Conservation (phyloP, 2,329 filamentous ascomycete species). For the Trichoderma polysporum region DNA sequence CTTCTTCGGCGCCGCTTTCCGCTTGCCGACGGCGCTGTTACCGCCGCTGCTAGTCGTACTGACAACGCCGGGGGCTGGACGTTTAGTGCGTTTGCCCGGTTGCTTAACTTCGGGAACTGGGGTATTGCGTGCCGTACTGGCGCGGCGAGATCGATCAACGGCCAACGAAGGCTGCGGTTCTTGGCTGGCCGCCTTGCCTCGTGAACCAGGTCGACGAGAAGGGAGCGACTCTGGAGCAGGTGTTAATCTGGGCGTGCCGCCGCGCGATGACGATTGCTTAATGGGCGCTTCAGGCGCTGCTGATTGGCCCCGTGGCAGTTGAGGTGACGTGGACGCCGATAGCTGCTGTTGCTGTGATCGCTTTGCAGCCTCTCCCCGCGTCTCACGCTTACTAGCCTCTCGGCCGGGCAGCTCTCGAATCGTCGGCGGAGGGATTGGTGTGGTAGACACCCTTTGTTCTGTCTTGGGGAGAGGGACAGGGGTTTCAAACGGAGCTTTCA, state of each 20-base stretch:
- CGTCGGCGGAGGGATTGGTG: conserved; percentile 33
- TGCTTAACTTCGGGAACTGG: conserved; percentile 50
- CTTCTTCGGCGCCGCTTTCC: conserved; percentile 67
- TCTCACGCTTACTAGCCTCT: conserved; percentile 44
- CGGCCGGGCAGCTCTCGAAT: conserved; percentile 29
- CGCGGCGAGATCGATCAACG: conserved; percentile 53
- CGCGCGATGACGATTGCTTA: conserved; percentile 36
- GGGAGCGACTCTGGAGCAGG: conserved; percentile 36
- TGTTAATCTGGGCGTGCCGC: conserved; percentile 37
- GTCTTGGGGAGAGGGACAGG: conserved; percentile 38
- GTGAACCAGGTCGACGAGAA: conserved; percentile 49
- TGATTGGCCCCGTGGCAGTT: conserved; percentile 28
- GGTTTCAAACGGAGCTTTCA: conserved; percentile 37
- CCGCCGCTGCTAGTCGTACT: conserved; percentile 61
- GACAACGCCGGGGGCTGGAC: conserved; percentile 71
- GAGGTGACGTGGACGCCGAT: conserved; percentile 22
- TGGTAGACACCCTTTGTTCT: conserved; percentile 35
- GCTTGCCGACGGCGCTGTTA: conserved; percentile 67
- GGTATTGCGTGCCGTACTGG: conserved; percentile 58
- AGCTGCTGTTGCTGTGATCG: conserved; percentile 39
- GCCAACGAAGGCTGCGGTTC: conserved; percentile 51
- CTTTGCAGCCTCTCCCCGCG: conserved; percentile 45
- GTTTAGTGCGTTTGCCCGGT: conserved; percentile 61
- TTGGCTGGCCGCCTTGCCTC: conserved; percentile 53
- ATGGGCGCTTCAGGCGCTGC: conserved; percentile 21